Conservation (phyloP, 306 rosid genomes). For the Datisca glomerata region DNA sequence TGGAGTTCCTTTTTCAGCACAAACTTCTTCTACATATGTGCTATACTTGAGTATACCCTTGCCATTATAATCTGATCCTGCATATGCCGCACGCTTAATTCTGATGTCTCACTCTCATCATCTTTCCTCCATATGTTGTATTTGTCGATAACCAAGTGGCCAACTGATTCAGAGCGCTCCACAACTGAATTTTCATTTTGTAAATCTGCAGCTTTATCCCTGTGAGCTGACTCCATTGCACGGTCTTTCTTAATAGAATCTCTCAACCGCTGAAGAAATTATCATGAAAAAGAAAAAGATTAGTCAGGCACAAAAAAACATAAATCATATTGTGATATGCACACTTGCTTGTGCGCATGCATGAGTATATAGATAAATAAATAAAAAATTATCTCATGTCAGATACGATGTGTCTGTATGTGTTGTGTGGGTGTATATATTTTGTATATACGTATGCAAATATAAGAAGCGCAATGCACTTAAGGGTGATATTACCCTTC, state of each 20-base stretch:
- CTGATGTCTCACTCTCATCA: conserved; percentile 56
- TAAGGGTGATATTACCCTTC: conserved; percentile 53
- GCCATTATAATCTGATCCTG: conserved; percentile 95
- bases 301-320: conserved; percentile 1
- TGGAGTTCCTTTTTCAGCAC: conserved; percentile 49
- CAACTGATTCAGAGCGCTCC: conserved; percentile 68
- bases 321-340: background rate
- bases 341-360: conserved; percentile 9
- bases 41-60: conserved; percentile 72
- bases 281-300: conserved; percentile 6
- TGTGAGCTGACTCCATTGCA: conserved; percentile 40
- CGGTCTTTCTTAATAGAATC: conserved; percentile 48
- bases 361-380: background rate
- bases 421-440: no score
- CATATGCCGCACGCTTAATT: conserved; percentile 67
- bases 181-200: conserved; percentile 71
- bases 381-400: no score
- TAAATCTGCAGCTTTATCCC: conserved; percentile 38
- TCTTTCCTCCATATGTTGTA: conserved; percentile 96
- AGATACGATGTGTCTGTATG: no score
- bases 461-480: conserved; percentile 15
- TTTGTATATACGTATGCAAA: no score
- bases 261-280: conserved; percentile 50
- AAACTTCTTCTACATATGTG: conserved; percentile 47
- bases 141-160: conserved; percentile 67